Conservation (phyloP, 2,329 filamentous ascomycete genomes). For the Clarireedia homoeocarpa region DNA sequence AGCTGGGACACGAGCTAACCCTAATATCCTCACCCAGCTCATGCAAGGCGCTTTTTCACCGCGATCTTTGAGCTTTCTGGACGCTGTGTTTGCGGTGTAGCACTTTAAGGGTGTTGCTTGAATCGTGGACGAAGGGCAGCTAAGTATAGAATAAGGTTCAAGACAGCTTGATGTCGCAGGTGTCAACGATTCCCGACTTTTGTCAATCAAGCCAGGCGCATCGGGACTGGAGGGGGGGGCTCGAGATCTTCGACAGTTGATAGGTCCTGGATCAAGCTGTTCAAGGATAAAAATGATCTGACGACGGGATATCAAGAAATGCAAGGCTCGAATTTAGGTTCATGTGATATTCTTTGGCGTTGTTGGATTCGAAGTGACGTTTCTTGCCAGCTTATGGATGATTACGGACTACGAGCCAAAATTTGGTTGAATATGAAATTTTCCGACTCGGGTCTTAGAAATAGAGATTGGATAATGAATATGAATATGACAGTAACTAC, state of each 20-base stretch:
- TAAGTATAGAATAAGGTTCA: no score
- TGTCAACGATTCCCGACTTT: no score
- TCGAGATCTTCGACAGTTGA: background rate
- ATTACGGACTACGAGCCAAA: no score
- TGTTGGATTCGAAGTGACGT: no score
- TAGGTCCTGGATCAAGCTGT: background rate
- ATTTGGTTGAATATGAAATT: no score
- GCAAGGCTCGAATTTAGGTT: background rate
- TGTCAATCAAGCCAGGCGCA: background rate
- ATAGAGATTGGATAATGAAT: no score
- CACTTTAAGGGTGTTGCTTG: background rate
- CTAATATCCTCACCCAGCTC: conserved; percentile 1
- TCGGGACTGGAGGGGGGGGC: background rate
- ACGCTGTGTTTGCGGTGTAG: background rate
- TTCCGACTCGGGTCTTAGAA: no score
- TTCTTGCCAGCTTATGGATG: no score
- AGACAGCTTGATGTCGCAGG: no score
- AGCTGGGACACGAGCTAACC: background rate
- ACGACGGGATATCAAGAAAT: conserved; percentile 7
- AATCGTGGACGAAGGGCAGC: background rate
- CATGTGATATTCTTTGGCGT: background rate
- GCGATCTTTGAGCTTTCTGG: background rate
- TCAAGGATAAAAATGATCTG: conserved; percentile 11
- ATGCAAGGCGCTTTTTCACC: background rate
- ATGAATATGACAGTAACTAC: no score